phyloP scores from a whole-genome alignment of 371 early-diverging fungal genomes.

The Capillidium rhysosporum region DNA sequence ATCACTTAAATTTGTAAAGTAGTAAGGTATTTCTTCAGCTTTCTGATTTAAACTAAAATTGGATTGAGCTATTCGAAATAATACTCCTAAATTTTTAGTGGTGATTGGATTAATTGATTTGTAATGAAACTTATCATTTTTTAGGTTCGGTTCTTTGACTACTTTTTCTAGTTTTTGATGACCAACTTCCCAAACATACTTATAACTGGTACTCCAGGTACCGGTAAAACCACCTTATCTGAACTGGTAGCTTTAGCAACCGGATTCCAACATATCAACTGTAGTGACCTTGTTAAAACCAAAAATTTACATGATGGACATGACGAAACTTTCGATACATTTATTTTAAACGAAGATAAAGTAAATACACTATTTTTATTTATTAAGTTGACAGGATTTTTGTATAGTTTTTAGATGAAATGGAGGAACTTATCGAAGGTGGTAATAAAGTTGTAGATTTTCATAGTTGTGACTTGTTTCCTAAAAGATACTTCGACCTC shows the following conservation, averaged over 20 bases:
- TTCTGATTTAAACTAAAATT: no score
- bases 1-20: no score
- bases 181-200: slow-evolving; percentile 55
- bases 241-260: slow-evolving; percentile 55
- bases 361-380: slow-evolving; percentile 16
- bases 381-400: slow-evolving; percentile 23
- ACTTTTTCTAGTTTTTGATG: no score
- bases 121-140: no score
- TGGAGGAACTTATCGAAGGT: slow-evolving; percentile 51
- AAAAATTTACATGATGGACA: slow-evolving; percentile 73
- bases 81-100: no score
- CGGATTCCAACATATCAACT: slow-evolving; percentile 54
- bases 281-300: slow-evolving; percentile 73
- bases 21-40: no score
- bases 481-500: slow-evolving; percentile 92
- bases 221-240: slow-evolving; percentile 89
- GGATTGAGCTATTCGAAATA: no score
- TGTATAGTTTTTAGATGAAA: slow-evolving; percentile 30
- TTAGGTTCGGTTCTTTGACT: no score
- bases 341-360: slow-evolving; percentile 81
- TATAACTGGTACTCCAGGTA: slow-evolving; percentile 96
- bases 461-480: slow-evolving; percentile 86
- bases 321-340: slow-evolving; percentile 75
- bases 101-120: no score
- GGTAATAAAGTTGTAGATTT: slow-evolving; percentile 86